Evolutionary conservation across 176 grass and related monocot genomes (phyloP).

Genomic region (Oryza meyeriana): DNA sequence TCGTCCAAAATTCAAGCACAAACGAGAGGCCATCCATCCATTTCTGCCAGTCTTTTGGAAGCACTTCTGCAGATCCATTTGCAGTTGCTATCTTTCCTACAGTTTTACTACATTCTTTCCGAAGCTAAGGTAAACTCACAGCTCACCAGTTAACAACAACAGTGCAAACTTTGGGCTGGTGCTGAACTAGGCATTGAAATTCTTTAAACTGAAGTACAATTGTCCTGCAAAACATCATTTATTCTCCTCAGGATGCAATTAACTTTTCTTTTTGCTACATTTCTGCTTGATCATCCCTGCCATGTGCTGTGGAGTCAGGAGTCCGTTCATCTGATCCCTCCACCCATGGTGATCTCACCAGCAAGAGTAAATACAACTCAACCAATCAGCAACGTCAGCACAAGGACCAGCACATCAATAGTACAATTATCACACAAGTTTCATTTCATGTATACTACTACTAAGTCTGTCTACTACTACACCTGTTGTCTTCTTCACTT

Average conservation of each 20-base stretch:
- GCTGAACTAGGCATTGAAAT: not conserved
- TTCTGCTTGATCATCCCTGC: not conserved
- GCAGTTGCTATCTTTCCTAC: not conserved
- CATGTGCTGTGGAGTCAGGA: not conserved
- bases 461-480: too few species aligned
- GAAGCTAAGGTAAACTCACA: not conserved
- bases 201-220: not conserved
- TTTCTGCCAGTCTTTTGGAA: not conserved
- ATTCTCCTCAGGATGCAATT: not conserved
- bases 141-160: not conserved
- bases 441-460: not conserved
- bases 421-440: not conserved
- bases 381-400: not conserved
- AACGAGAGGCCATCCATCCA: not conserved
- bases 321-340: not conserved
- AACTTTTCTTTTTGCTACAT: not conserved
- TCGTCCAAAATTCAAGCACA: not conserved
- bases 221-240: slow-evolving; percentile 23
- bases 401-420: not conserved
- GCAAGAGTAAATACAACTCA: slow-evolving; percentile 1
- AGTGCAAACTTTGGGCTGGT: not conserved
- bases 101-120: not conserved
- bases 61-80: not conserved
- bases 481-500: not conserved
- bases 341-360: not conserved